phyloP scores from a whole-genome alignment of 2,329 filamentous ascomycete genomes.

The Fusarium brachygibbosum region DNA sequence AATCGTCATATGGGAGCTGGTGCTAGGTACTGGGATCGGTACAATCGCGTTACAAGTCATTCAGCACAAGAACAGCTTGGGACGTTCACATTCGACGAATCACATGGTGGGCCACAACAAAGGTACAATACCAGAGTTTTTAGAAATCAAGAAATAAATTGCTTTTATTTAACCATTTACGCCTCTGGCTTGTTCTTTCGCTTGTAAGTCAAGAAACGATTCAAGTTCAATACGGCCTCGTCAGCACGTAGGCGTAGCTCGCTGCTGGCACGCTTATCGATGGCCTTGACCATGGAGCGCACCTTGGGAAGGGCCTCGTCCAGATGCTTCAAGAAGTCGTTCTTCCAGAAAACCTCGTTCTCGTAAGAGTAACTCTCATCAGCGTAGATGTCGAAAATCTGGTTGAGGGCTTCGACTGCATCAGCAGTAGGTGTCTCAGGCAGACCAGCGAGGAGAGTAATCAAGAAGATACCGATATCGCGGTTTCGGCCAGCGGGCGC shows the following conservation, averaged over 20 bases:
- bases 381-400: constrained; percentile 76
- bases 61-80: constrained; percentile 3
- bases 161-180: constrained; percentile 37
- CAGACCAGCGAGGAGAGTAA: constrained; percentile 66
- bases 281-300: constrained; percentile 68
- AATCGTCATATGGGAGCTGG: constrained; percentile 1
- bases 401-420: constrained; percentile 73
- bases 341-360: constrained; percentile 73
- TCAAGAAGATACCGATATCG: constrained; percentile 73
- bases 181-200: constrained; percentile 65
- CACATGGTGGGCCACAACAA: neutral
- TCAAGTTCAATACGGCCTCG: constrained; percentile 71
- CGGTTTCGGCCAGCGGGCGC: constrained; percentile 68
- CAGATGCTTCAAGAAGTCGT: constrained; percentile 70
- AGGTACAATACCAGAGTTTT: neutral
- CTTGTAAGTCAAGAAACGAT: constrained; percentile 75
- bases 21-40: constrained; percentile 10
- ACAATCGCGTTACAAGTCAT: neutral
- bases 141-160: constrained; percentile 16
- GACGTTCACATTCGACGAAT: neutral
- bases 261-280: constrained; percentile 70
- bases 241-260: constrained; percentile 72
- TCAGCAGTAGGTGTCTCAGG: constrained; percentile 69
- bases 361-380: constrained; percentile 72
- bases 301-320: constrained; percentile 67